Evolutionary conservation across 306 rosid genomes (phyloP), one percentile per base, ranked within the genome.

Genomic region (Hylodesmum podocarpum): DNA sequence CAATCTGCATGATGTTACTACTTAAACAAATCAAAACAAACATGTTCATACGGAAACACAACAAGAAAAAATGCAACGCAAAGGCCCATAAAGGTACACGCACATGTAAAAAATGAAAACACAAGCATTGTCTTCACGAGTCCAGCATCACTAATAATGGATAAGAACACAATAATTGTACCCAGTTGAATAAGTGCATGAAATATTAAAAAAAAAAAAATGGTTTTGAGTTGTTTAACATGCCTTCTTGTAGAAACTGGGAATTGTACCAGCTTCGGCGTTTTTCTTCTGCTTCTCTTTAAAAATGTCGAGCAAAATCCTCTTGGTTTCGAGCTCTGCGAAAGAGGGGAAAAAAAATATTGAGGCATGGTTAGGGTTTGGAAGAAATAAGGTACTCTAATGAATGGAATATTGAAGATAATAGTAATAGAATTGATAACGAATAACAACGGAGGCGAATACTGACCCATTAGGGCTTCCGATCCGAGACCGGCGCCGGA

Each of bases 191-290:
- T 9, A 13, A 12, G 51, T 16, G 39, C 12, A 31, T 29, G 77
- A 6, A 44, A 34, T 19, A 66, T 67, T n/a, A n/a, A n/a, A 51
- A 73, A 40, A 51, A 7, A 51, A 53, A 76, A 74, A 77, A 72
- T 19, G 29, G 67, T 27, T 70, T 80, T 43, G 31, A 8, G 8
- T 39, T 3, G 3, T 53, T 55, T 27, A 8, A 89, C 90, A 55
- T 89, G 75, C 99, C 99, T 92, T 91, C 88, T 92, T 92, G 85
- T 96, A 96, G 87, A 96, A 96, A 87, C 98, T 92, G 27, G 99
- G 99, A 76, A 96, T 92, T 57, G 91, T 80, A 82, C 91, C 91
- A 79, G 97, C 99, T 87, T 92, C 98, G 19, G 96, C 92, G 58
- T 87, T 87, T 85, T 86, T 96, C 82, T 91, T 92, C 78, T 92